phyloP scores from a whole-genome alignment of 352 stramenopile species.

The Phytophthora brassicae region DNA sequence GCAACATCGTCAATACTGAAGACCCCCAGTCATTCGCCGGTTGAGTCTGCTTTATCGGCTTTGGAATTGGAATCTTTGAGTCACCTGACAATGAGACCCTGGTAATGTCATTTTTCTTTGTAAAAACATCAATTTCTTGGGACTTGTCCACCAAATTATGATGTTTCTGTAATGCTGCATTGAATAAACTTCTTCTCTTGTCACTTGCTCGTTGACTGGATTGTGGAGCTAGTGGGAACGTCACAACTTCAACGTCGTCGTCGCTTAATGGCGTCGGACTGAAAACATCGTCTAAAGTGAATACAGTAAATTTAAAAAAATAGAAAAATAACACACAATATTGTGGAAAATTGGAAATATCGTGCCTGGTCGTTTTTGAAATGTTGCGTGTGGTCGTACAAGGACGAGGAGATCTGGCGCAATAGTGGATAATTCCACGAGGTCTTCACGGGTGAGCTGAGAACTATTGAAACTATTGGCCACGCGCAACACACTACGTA shows the following conservation, averaged over 20 bases:
- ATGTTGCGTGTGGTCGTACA: slow-evolving; percentile 8
- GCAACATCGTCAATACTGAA: slow-evolving; percentile 52
- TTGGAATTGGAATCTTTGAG: neutral
- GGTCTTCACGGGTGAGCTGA: slow-evolving; percentile 37
- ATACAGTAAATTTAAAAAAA: neutral
- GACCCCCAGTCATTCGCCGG: slow-evolving; percentile 26
- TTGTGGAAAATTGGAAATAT: neutral
- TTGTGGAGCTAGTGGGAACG: slow-evolving; percentile 64
- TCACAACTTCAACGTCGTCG: slow-evolving; percentile 54
- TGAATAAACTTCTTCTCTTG: slow-evolving; percentile 63
- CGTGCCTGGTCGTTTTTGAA: slow-evolving; percentile 2
- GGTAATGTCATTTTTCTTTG: neutral
- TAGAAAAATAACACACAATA: neutral
- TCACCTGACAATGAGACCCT: neutral
- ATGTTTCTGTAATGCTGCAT: slow-evolving; percentile 35
- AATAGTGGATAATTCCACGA: slow-evolving; percentile 44
- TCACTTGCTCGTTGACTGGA: slow-evolving; percentile 53
- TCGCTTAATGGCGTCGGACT: slow-evolving; percentile 18
- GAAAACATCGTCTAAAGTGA: slow-evolving; percentile 45
- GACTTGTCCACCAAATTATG: neutral
- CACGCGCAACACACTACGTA: slow-evolving; percentile 60
- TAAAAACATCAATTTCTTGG: neutral
- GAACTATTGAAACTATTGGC: slow-evolving; percentile 55
- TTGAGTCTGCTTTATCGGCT: neutral
- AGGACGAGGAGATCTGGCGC: slow-evolving; percentile 55